phyloP scores from a whole-genome alignment of 1,139 yeast genomes.

The Candida sanyaensis region DNA sequence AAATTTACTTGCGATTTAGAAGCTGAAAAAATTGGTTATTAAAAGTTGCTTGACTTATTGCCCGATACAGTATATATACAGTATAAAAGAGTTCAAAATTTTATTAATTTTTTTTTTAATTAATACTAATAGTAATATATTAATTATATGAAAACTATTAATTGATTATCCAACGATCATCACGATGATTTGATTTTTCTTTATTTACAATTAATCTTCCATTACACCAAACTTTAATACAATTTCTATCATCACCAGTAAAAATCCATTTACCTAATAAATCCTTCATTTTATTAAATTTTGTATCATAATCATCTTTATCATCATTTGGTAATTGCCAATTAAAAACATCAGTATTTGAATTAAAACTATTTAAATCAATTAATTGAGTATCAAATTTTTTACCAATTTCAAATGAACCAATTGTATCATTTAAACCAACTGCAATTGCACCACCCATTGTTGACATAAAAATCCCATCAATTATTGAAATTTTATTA shows the following conservation, averaged over 20 bases:
- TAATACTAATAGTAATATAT: too few relatives aligned
- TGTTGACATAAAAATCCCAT: slow-evolving; percentile 81
- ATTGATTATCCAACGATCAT: slow-evolving; percentile 8
- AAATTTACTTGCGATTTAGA: too few relatives aligned
- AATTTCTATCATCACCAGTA: slow-evolving; percentile 91
- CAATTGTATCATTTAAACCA: slow-evolving; percentile 57
- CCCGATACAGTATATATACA: not conserved
- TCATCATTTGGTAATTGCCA: slow-evolving; percentile 52
- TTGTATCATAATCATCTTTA: slow-evolving; percentile 3
- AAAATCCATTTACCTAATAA: slow-evolving; percentile 90
- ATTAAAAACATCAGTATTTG: slow-evolving; percentile 72
- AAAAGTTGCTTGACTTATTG: too few relatives aligned
- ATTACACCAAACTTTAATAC: slow-evolving; percentile 76
- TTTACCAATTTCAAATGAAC: slow-evolving; percentile 75
- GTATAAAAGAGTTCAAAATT: not conserved
- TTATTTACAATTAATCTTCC: slow-evolving; percentile 64
- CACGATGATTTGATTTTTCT: slow-evolving; percentile 8
- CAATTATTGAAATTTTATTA: slow-evolving; percentile 60
- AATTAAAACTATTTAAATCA: slow-evolving; percentile 51
- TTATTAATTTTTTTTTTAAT: not conserved
- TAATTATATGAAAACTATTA: not conserved
- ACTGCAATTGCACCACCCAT: slow-evolving; percentile 88
- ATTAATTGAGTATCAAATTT: slow-evolving; percentile 83
- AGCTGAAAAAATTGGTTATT: too few relatives aligned
- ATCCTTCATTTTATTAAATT: slow-evolving; percentile 39